Percentiles rank a stretch among this genome's conserved stretches.
Evolutionary conservation across 2,329 filamentous ascomycete species (phyloP).

Genomic region (Fusarium secorum): DNA sequence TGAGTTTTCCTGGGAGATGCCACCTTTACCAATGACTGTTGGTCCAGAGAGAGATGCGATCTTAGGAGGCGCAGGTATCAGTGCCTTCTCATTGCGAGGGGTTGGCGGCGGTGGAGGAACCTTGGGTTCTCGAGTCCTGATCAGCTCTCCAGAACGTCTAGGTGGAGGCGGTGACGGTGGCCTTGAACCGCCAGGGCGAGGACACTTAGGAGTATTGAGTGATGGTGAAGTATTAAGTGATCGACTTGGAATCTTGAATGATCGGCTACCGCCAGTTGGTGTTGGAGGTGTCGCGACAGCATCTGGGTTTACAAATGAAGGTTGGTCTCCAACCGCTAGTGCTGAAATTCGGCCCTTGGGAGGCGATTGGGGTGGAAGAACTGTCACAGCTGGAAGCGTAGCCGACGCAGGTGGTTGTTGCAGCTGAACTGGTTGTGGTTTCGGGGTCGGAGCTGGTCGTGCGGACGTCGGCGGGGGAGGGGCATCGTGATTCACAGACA

Average conservation of each 20-base stretch:
- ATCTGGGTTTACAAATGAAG: slow-evolving; percentile 59
- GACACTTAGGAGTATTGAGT: slow-evolving; percentile 50
- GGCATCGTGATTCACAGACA: slow-evolving; percentile 36
- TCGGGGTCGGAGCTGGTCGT: slow-evolving; percentile 37
- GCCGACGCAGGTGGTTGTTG: slow-evolving; percentile 34
- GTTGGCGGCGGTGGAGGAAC: slow-evolving; percentile 72
- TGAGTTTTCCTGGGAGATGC: slow-evolving; percentile 61
- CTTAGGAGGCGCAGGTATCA: slow-evolving; percentile 45
- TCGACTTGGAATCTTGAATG: slow-evolving; percentile 64
- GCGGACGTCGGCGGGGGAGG: slow-evolving; percentile 38
- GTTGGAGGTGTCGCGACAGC: slow-evolving; percentile 51
- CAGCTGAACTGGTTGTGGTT: slow-evolving; percentile 34
- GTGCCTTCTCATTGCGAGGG: slow-evolving; percentile 77
- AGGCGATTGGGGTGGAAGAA: slow-evolving; percentile 76
- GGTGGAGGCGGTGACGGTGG: slow-evolving; percentile 71
- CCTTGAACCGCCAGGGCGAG: slow-evolving; percentile 56
- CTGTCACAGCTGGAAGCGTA: slow-evolving; percentile 69
- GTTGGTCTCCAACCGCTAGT: slow-evolving; percentile 51
- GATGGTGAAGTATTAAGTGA: slow-evolving; percentile 61
- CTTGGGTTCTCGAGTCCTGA: slow-evolving; percentile 57
- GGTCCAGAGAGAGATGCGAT: slow-evolving; percentile 19
- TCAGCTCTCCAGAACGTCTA: slow-evolving; percentile 66
- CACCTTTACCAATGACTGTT: slow-evolving; percentile 22
- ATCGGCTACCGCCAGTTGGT: slow-evolving; percentile 53
- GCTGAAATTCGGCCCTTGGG: slow-evolving; percentile 57